phyloP scores from a whole-genome alignment of 768 basidiomycete genomes.

The Kwoniella europaea region DNA sequence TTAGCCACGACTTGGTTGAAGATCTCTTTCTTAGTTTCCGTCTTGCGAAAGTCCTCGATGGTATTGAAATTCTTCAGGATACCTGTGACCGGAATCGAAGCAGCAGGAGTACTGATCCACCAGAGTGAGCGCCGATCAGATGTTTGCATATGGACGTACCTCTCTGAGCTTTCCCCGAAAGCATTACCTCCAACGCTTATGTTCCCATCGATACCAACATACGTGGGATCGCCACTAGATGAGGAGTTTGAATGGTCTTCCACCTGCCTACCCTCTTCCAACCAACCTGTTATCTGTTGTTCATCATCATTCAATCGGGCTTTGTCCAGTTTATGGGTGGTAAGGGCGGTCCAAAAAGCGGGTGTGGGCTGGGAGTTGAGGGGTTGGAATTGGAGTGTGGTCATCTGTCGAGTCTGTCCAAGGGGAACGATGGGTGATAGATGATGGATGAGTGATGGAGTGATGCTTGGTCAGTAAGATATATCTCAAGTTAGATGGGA shows the following conservation, averaged over 20 bases:
- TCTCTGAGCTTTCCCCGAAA: conserved; percentile 43
- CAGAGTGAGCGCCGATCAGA: too few species aligned
- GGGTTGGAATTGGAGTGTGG: conserved; percentile 80
- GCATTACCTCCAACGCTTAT: conserved; percentile 52
- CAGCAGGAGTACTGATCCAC: conserved; percentile 26
- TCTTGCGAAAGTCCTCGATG: conserved; percentile 85
- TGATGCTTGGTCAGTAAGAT: background rate
- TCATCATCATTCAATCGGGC: conserved; percentile 78
- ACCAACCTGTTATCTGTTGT: conserved; percentile 69
- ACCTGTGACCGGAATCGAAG: conserved; percentile 63
- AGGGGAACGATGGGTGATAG: background rate
- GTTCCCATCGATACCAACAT: conserved; percentile 63
- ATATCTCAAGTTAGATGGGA: too few species aligned
- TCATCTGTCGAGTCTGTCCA: conserved; percentile 35
- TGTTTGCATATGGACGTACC: conserved; percentile 24
- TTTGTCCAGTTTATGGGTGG: conserved; percentile 85
- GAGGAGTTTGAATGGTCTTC: conserved; percentile 54
- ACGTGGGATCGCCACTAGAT: conserved; percentile 30
- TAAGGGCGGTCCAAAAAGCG: conserved; percentile 89
- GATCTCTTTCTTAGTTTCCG: conserved; percentile 82
- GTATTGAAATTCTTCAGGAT: conserved; percentile 94
- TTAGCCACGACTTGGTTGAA: conserved; percentile 75
- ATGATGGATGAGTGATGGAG: too few species aligned
- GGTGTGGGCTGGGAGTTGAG: conserved; percentile 87
- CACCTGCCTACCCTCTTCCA: conserved; percentile 72